Percentiles rank a stretch among this genome's conserved stretches.
These are phyloP conservation scores for Protea cynaroides DNA, from an alignment of 164 flowering plant species.

Conservation along the genomic window DNA sequence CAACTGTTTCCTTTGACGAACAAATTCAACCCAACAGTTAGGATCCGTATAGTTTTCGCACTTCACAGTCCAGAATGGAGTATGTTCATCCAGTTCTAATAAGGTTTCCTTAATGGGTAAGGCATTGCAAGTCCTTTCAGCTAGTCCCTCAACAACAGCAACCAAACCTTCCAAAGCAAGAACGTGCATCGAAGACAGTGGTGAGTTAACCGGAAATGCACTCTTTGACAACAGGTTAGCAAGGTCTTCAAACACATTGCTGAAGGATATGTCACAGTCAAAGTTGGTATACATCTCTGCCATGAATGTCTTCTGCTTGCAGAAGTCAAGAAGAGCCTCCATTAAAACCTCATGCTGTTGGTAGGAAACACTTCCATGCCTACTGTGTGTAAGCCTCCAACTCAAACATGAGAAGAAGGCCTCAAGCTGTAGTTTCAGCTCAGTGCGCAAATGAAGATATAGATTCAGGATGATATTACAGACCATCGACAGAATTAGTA, in stretches of 20 bases:
- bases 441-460: constrained; percentile 29
- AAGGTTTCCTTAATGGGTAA: constrained; percentile 14
- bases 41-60: constrained; percentile 35
- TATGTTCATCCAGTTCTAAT: constrained; percentile 21
- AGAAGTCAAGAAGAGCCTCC: constrained; percentile 44
- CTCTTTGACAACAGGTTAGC: constrained; percentile 33
- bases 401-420: constrained; percentile 37
- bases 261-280: constrained; percentile 36
- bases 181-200: constrained; percentile 34
- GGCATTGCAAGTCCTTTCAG: constrained; percentile 26
- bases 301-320: too few species aligned
- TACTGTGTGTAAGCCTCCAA: constrained; percentile 33
- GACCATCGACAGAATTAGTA: constrained; percentile 33
- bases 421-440: constrained; percentile 37
- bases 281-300: constrained; percentile 44
- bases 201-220: constrained; percentile 39
- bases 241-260: constrained; percentile 34
- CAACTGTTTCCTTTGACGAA: constrained; percentile 31
- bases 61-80: constrained; percentile 32
- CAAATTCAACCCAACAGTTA: constrained; percentile 29
- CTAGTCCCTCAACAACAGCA: constrained; percentile 38
- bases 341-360: constrained; percentile 44
- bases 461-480: constrained; percentile 37
- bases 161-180: constrained; percentile 39
- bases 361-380: constrained; percentile 31